Base-by-base conservation (phyloP, 2,329 filamentous ascomycete genomes). In the Ceratocystis huliohia region DNA sequence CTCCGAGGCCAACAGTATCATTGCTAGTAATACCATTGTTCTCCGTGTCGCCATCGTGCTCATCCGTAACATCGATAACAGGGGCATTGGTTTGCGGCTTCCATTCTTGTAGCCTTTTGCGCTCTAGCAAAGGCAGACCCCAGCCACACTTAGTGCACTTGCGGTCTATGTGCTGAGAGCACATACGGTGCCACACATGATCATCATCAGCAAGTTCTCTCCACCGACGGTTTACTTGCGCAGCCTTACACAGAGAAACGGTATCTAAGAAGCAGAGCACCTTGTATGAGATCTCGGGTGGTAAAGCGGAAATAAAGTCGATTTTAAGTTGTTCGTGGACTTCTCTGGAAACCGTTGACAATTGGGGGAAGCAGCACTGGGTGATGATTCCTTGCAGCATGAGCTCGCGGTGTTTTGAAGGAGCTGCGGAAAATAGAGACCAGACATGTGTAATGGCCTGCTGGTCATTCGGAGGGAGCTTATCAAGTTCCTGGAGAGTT, bases 311-410 rank as follows among this genome's bases (percentile, higher is more conserved):
- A 63, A 99, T 79, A 74, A 97, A 99, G 77, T 99, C 94, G 77
- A 99, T 97, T 75, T 96, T 94, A 73, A 99, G 92, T 69, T 97
- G 87, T 70, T 97, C 92, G 69, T 91, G 88, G 59, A 99, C 89
- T 70, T 91, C 89, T 69, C 90, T 86, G 1, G 93, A 94, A 67
- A 99, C 87, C 70, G 89, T 92, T 41, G 94, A 97, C 5, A 99
- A 84, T 73, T 99, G 94, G 1, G 94, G 93, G 73, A 99, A 97
- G 78, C 94, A 99, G 76, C 93, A 97, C 75, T 97, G 92, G 0
- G 93, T 88, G 69, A 99, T 86, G 72, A 99, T 93, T 70, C 94
- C 94, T 74, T 96, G 91, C 6, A 99, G 82, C 89, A 99, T 97
- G 68, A 99, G 82, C 69, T 96, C 93, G 71, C 94, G 87, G 73